Evolutionary conservation across 2,329 filamentous ascomycete genomes (phyloP).

Genomic region (Clarireedia homoeocarpa): DNA sequence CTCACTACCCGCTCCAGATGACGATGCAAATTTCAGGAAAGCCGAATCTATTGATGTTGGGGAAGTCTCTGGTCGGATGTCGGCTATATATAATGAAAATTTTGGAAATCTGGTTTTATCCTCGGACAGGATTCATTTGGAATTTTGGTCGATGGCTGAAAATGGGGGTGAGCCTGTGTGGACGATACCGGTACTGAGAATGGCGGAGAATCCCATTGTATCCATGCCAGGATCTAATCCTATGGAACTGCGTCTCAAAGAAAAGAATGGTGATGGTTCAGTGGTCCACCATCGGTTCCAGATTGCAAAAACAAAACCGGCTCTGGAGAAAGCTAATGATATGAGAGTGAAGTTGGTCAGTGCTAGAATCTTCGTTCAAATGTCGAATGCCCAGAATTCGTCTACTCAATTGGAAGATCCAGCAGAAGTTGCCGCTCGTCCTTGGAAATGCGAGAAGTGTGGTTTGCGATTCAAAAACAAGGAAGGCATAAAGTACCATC

Average conservation of each 20-base stretch:
- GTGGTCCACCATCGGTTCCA: conserved; percentile 21
- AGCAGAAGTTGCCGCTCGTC: conserved; percentile 17
- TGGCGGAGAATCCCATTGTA: conserved; percentile 21
- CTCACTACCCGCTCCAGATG: neutral
- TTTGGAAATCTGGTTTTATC: conserved; percentile 25
- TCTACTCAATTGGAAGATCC: conserved; percentile 6
- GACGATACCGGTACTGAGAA: conserved; percentile 14
- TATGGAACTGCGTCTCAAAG: conserved; percentile 25
- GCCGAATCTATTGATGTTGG: conserved; percentile 14
- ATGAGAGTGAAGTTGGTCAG: conserved; percentile 25
- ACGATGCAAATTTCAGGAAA: conserved; percentile 2
- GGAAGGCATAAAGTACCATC: conserved; percentile 29
- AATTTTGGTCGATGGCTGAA: conserved; percentile 18
- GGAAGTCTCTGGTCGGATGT: conserved; percentile 14
- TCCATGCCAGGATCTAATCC: conserved; percentile 24
- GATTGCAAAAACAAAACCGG: conserved; percentile 13
- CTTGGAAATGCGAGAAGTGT: conserved; percentile 27
- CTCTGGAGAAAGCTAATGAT: conserved; percentile 16
- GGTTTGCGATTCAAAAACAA: conserved; percentile 26
- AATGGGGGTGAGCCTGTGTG: conserved; percentile 11
- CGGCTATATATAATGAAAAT: conserved; percentile 16
- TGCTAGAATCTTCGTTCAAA: conserved; percentile 16
- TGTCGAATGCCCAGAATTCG: conserved; percentile 8
- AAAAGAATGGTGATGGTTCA: conserved; percentile 7
- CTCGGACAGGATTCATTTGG: conserved; percentile 16